phyloP scores from a whole-genome alignment of 2,329 filamentous ascomycete species.

The Talaromyces sp. region DNA sequence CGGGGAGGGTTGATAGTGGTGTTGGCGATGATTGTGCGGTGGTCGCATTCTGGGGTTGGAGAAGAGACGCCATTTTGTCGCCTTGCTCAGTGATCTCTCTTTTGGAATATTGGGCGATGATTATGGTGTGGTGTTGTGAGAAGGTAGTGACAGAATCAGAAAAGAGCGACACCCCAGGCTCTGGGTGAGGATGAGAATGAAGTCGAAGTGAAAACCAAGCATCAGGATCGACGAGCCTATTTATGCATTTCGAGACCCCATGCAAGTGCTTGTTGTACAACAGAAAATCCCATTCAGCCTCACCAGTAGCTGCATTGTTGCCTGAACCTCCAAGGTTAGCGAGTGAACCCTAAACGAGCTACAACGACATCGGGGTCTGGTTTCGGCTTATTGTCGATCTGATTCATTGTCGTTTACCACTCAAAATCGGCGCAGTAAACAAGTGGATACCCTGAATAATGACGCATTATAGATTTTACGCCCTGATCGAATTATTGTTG shows the following conservation, averaged over 20 bases:
- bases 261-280: neutral
- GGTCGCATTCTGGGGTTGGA: constrained; percentile 11
- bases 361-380: neutral
- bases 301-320: neutral
- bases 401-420: neutral
- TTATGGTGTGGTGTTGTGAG: neutral
- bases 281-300: neutral
- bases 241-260: neutral
- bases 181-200: neutral
- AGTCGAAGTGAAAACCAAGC: neutral
- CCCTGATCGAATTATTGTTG: too few species aligned
- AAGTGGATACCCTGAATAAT: neutral
- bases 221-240: neutral
- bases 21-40: neutral
- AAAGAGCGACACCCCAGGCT: neutral
- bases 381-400: neutral
- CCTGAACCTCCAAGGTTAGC: neutral
- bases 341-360: neutral
- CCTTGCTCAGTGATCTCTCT: too few species aligned
- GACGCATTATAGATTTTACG: neutral
- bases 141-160: neutral
- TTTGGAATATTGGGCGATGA: neutral
- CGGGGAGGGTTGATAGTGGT: neutral
- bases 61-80: constrained; percentile 3
- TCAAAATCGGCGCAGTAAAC: neutral